Percentiles rank a stretch among this genome's conserved stretches.
Evolutionary conservation across 768 basidiomycete species (phyloP).

Genomic region (Trametes cubensis): DNA sequence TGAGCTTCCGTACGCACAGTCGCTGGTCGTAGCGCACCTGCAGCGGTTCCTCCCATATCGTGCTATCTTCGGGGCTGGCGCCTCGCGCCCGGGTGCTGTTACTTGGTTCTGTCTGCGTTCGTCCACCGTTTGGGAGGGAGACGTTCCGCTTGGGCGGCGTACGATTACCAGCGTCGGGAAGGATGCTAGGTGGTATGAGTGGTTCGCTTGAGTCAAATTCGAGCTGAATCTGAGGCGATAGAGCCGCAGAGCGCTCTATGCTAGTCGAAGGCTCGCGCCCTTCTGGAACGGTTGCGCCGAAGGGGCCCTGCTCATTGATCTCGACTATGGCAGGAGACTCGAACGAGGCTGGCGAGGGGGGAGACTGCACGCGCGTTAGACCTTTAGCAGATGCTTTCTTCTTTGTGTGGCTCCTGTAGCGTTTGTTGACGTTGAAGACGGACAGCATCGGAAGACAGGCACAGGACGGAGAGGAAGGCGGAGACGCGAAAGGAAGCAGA

Average conservation of each 20-base stretch:
- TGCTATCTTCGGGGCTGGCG: background rate
- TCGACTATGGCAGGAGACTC: constrained; percentile 31
- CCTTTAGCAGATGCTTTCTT: constrained; percentile 26
- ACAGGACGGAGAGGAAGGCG: background rate
- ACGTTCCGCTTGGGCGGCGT: constrained; percentile 28
- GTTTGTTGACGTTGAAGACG: constrained; percentile 27
- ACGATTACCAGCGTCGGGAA: constrained; percentile 10
- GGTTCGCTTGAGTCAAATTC: constrained; percentile 25
- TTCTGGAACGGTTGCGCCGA: constrained; percentile 14
- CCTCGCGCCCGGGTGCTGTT: background rate
- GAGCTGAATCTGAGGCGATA: constrained; percentile 29
- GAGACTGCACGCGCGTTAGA: constrained; percentile 26
- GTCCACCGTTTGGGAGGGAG: constrained; percentile 25
- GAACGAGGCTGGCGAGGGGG: constrained; percentile 34
- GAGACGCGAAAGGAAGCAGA: constrained; percentile 6
- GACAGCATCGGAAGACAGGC: constrained; percentile 22
- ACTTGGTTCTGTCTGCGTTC: background rate
- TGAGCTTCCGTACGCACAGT: background rate
- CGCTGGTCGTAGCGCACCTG: constrained; percentile 4
- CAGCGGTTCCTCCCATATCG: constrained; percentile 14
- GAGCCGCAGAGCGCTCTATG: constrained; percentile 12
- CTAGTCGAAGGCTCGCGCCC: constrained; percentile 7
- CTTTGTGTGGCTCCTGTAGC: constrained; percentile 27
- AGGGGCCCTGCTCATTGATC: constrained; percentile 26
- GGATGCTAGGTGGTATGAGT: constrained; percentile 26